A percentile compares a stretch with the other conserved stretches of the same genome.
Conservation (phyloP, 108 stramenopile genomes). For the Skeletonema menzelii region DNA sequence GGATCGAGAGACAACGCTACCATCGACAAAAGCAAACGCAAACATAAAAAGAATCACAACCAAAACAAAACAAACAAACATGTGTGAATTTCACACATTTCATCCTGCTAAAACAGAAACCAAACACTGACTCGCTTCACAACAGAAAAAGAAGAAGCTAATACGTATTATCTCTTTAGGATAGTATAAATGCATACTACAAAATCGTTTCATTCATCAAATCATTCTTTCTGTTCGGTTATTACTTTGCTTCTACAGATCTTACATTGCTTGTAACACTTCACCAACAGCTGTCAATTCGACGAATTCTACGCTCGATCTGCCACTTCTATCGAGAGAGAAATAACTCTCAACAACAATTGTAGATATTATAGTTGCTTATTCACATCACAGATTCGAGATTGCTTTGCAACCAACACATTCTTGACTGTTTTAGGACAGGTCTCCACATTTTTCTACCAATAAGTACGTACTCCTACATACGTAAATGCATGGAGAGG, state of each 20-base stretch:
- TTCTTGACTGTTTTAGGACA: no score
- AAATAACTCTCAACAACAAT: no score
- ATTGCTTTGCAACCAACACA: no score
- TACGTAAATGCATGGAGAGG: no score
- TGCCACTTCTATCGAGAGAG: no score
- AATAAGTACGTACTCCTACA: no score
- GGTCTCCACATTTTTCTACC: no score
- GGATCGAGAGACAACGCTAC: not conserved
- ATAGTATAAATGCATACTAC: not conserved
- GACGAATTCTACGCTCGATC: slow-evolving; percentile 4
- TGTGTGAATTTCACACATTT: not conserved
- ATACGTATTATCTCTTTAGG: not conserved
- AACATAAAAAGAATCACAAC: not conserved
- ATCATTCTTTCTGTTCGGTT: no score
- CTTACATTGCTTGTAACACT: not conserved
- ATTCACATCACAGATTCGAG: no score
- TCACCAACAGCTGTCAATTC: slow-evolving; percentile 15
- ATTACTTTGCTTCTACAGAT: not conserved
- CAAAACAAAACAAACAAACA: not conserved
- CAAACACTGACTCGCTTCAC: not conserved
- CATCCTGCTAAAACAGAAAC: not conserved
- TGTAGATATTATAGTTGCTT: no score
- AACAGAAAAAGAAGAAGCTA: not conserved
- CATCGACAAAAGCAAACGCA: not conserved
- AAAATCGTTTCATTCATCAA: not conserved